phyloP scores from a whole-genome alignment of 1,284 basidiomycete species.

The Xerocomus amazonicus region DNA sequence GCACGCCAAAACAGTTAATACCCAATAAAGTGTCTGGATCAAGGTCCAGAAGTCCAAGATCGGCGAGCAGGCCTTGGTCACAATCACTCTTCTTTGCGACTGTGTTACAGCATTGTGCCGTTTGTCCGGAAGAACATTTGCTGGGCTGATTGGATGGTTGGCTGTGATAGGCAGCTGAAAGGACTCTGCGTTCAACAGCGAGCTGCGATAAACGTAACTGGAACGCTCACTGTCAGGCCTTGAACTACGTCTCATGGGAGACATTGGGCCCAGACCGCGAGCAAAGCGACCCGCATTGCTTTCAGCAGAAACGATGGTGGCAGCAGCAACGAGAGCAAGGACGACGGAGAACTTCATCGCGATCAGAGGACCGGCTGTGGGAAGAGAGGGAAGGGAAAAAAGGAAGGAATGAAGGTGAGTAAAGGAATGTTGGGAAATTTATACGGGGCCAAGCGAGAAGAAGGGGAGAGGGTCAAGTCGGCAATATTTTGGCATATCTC shows the following conservation, averaged over 20 bases:
- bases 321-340: slow-evolving; percentile 36
- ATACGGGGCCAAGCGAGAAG: not conserved
- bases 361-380: not conserved
- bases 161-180: slow-evolving; percentile 27
- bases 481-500: slow-evolving; percentile 8
- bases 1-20: not conserved
- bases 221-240: slow-evolving; percentile 19
- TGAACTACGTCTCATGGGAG: slow-evolving; percentile 28
- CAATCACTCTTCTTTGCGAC: no score
- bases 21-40: not conserved
- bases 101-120: no score
- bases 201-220: not conserved
- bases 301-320: slow-evolving; percentile 36
- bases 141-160: slow-evolving; percentile 26
- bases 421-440: not conserved
- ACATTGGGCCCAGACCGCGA: slow-evolving; percentile 41
- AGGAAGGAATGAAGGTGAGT: slow-evolving; percentile 1
- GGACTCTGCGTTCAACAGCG: not conserved
- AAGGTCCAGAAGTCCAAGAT: not conserved
- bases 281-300: slow-evolving; percentile 52
- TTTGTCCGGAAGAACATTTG: no score
- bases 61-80: not conserved
- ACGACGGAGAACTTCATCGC: slow-evolving; percentile 44
- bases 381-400: not conserved
- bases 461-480: slow-evolving; percentile 15